phyloP scores from a whole-genome alignment of 148 eudicot genomes.

The Heliamphora exappendiculata region DNA sequence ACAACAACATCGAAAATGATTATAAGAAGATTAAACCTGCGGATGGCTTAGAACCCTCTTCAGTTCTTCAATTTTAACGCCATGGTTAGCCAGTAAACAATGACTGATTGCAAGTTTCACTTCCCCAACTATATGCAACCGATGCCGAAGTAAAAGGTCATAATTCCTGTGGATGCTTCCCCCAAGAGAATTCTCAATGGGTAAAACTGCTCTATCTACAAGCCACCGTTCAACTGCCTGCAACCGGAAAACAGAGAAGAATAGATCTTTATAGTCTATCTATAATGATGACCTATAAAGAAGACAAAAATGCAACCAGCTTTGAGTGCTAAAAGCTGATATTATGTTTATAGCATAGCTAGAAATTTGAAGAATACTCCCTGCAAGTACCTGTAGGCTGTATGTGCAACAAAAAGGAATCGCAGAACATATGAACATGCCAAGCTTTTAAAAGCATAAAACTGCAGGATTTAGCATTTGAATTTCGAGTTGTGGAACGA shows the following conservation, averaged over 20 bases:
- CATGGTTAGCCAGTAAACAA: constrained; percentile 74
- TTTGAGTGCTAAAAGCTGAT: neutral
- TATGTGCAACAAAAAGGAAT: too few species aligned
- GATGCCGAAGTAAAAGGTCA: constrained; percentile 74
- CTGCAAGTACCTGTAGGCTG: too few species aligned
- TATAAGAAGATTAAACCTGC: constrained; percentile 41
- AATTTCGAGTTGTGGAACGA: too few species aligned
- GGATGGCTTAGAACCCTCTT: constrained; percentile 86
- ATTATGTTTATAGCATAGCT: neutral
- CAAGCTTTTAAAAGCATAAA: too few species aligned
- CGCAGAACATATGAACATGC: too few species aligned
- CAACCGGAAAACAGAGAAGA: neutral
- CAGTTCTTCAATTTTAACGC: constrained; percentile 57
- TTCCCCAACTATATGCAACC: constrained; percentile 87
- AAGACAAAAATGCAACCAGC: neutral
- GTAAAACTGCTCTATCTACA: constrained; percentile 87
- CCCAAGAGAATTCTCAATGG: constrained; percentile 85
- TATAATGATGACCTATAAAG: neutral
- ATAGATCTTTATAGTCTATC: neutral
- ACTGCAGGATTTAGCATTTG: too few species aligned
- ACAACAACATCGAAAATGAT: neutral
- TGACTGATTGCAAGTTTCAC: constrained; percentile 69
- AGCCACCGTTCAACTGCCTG: constrained; percentile 80
- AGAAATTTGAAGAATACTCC: too few species aligned
- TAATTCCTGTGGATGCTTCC: constrained; percentile 91